Evolutionary conservation across 1,139 yeast genomes (phyloP).

Genomic region (Blastobotrys aristatus): DNA sequence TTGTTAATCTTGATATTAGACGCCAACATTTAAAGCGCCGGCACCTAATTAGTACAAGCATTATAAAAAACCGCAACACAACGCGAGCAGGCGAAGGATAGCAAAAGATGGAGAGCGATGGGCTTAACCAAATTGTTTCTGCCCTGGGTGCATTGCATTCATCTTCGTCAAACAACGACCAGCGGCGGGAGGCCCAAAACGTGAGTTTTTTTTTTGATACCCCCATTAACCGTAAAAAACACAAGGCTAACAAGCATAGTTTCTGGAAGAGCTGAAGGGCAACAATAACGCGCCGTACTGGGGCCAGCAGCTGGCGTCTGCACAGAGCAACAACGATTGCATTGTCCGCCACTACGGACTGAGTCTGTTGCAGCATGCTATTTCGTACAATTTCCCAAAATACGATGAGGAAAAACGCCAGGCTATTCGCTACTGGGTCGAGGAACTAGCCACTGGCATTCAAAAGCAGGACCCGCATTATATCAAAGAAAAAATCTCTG

Average conservation of each 20-base stretch:
- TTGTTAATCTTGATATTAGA: no score
- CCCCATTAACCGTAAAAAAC: not conserved
- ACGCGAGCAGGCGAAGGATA: no score
- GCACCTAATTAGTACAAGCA: no score
- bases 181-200: slow-evolving; percentile 39
- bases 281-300: slow-evolving; percentile 84
- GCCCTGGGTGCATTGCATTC: slow-evolving; percentile 80
- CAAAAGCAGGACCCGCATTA: slow-evolving; percentile 75
- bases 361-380: slow-evolving; percentile 69
- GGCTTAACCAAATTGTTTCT: slow-evolving; percentile 44
- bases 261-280: slow-evolving; percentile 68
- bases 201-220: slow-evolving; percentile 24
- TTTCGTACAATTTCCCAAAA: slow-evolving; percentile 49
- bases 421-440: slow-evolving; percentile 78
- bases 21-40: no score
- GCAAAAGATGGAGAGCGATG: slow-evolving; percentile 42
- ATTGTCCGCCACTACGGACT: slow-evolving; percentile 89
- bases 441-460: slow-evolving; percentile 64
- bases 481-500: slow-evolving; percentile 82
- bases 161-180: slow-evolving; percentile 57
- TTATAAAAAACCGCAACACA: not conserved
- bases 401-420: slow-evolving; percentile 61
- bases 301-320: slow-evolving; percentile 83
- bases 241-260: slow-evolving; percentile 28
- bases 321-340: slow-evolving; percentile 55